Evolutionary conservation across 2,329 filamentous ascomycete species (phyloP).

Genomic region (Exophiala calicioides): DNA sequence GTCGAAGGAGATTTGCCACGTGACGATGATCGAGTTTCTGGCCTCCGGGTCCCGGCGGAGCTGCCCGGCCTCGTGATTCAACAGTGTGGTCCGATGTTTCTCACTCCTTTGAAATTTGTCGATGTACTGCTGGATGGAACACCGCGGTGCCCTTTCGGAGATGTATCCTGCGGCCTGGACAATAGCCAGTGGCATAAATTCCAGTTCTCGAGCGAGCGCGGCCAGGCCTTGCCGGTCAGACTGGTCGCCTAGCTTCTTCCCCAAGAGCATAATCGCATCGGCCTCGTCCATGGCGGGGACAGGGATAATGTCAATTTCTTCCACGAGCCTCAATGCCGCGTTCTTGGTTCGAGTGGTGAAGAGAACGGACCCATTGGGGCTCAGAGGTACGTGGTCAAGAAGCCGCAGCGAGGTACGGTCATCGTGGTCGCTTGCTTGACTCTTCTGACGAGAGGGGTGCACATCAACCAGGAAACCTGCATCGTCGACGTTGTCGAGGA

Average conservation of each 20-base stretch:
- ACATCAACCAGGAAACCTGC: conserved; percentile 18
- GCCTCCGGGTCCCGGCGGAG: conserved; percentile 28
- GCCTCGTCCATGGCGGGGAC: conserved; percentile 18
- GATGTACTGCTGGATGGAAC: conserved; percentile 27
- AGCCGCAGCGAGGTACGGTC: not conserved
- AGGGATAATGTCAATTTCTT: conserved; percentile 15
- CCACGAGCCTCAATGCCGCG: conserved; percentile 5
- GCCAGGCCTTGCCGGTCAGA: conserved; percentile 12
- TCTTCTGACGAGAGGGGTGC: not conserved
- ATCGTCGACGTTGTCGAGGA: conserved; percentile 35
- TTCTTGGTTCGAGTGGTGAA: conserved; percentile 21
- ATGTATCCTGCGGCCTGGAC: conserved; percentile 35
- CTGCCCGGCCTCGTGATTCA: conserved; percentile 24
- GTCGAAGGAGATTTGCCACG: conserved; percentile 39
- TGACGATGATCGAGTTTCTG: conserved; percentile 37
- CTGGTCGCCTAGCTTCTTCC: conserved; percentile 26
- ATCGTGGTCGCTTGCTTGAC: not conserved
- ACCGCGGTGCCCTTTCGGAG: conserved; percentile 15
- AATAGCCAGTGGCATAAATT: conserved; percentile 37
- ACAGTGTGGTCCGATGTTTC: conserved; percentile 30
- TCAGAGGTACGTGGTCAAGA: conserved; percentile 26
- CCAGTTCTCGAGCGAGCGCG: conserved; percentile 35
- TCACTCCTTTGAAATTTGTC: conserved; percentile 29
- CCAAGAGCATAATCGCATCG: conserved; percentile 24
- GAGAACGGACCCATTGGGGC: conserved; percentile 24